Evolutionary conservation across 345 rosid genomes (phyloP), one percentile per base, ranked within the genome.

Genomic region (Acer saccharum): DNA sequence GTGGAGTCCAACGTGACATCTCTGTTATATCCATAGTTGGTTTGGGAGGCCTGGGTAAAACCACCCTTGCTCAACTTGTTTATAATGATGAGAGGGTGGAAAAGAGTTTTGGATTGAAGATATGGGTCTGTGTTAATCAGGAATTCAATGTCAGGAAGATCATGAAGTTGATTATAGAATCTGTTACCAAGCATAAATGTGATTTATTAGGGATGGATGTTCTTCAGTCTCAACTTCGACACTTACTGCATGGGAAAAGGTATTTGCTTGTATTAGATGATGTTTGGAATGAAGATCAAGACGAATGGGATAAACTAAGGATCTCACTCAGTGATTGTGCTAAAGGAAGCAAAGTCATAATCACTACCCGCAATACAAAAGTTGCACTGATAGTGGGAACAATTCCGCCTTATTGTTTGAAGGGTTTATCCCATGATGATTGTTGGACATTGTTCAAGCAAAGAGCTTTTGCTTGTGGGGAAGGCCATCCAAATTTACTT

Each of bases 231-330:
- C 35, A 14, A 18, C 61, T 81, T 7, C 71, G 25, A 9, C 65
- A 23, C 7, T 20, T 54, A 0, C 41, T 82, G 11, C n/a, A 4
- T 7, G 79, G 74, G 18, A 82, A 65, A 27, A 78, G 74, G 50
- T 78, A 55, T 21, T 64, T 82, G 46, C 73, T 82, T 6, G 81
- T 78, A 16, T 27, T 79, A 50, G 81, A 76, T 65, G 86, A 83
- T 17, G 52, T 80, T 6, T 80, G 83, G 86, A 74, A n/a, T 16
- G 81, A 60, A 46, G 80, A 77, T 60, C 58, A 20, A 11, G 64
- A 64, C 11, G 65, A 80, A 2, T 74, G 83, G 83, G 75, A 73
- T 46, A 71, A 73, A 18, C 48, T 83, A 11, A 27, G 62, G 20
- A 18, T 5, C 12, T 13, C 32, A 6, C 63, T 80, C 2, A 69